Base-by-base conservation (phyloP, 495 filamentous ascomycete genomes). In the Daldinia grandis region DNA sequence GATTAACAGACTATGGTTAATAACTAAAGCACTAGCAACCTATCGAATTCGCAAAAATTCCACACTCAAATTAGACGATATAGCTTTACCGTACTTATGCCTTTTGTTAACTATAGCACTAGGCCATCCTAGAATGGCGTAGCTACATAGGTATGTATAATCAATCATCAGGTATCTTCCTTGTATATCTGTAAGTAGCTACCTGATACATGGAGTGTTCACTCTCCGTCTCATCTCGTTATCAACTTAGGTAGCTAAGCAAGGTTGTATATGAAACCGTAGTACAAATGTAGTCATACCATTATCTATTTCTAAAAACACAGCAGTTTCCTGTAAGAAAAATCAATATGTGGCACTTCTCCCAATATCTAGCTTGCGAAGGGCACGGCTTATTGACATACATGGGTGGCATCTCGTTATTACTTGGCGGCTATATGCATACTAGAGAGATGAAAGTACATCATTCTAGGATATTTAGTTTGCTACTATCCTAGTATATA, bases 251-350 rank as follows among this genome's bases (percentile, higher is more conserved):
- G n/a, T 40, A 24, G 14, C 38, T 24, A 27, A 38, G 49, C 30
- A 63, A 35, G 47, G 62, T 64, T 49, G 49, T 61, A 27, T 40
- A 68, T 58, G 65, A 72, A 72, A 68, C 64, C 10, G 70, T 65
- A 25, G 60, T 28, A 72, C 70, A 56, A 4, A 33, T 53, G 51
- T 40, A 51, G 60, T 72, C 64, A 42, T 64, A 65, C 70, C 59
- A 8, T 62, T 33, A 7, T 19, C 60, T 31, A 49, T 57, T 59
- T n/a, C 17, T 17, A 53, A 33, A 56, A 14, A 47, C 58, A 70
- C 56, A 47, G n/a, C 60, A 64, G 25, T 59, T 55, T 15, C 30
- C 42, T 51, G 14, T 15, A 8, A 38, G 31, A 4, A 50, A 65
- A 66, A 54, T 53, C 50, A n/a, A 42, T 44, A 25, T 19, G 31